Evolutionary conservation across 768 basidiomycete species (phyloP).

Genomic region (Chalciporus piperatus): DNA sequence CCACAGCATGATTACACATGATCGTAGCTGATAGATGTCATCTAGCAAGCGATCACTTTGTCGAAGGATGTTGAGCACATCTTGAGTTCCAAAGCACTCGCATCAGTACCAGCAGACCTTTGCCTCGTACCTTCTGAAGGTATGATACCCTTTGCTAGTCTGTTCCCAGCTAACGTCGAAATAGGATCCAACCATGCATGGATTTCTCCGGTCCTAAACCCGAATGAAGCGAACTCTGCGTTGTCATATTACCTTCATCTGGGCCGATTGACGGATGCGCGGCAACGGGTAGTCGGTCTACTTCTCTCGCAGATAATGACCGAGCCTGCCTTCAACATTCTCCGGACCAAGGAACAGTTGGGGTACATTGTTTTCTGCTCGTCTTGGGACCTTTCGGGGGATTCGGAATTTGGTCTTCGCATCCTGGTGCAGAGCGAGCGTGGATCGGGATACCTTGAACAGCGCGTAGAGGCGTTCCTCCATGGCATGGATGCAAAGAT

Average conservation of each 20-base stretch:
- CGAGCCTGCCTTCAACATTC: slow-evolving; percentile 89
- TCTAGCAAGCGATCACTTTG: slow-evolving; percentile 73
- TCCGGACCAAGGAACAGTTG: slow-evolving; percentile 93
- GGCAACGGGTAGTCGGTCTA: slow-evolving; percentile 59
- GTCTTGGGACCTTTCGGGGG: slow-evolving; percentile 55
- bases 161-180: slow-evolving; percentile 7
- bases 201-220: slow-evolving; percentile 68
- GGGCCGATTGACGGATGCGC: slow-evolving; percentile 64
- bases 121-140: slow-evolving; percentile 70
- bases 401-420: slow-evolving; percentile 71
- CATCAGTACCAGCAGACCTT: slow-evolving; percentile 35
- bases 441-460: slow-evolving; percentile 74
- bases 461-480: slow-evolving; percentile 86
- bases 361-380: slow-evolving; percentile 84
- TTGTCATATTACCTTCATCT: slow-evolving; percentile 84
- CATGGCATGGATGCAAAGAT: slow-evolving; percentile 66
- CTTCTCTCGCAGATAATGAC: slow-evolving; percentile 80
- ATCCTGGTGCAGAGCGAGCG: slow-evolving; percentile 90
- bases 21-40: not conserved
- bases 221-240: slow-evolving; percentile 82
- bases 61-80: slow-evolving; percentile 69
- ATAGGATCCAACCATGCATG: slow-evolving; percentile 71
- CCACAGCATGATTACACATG: not conserved
- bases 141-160: slow-evolving; percentile 27
- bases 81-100: slow-evolving; percentile 52